These are phyloP conservation scores for Galerina marginata DNA, from an alignment of 768 basidiomycete genomes.

Conservation along the genomic window DNA sequence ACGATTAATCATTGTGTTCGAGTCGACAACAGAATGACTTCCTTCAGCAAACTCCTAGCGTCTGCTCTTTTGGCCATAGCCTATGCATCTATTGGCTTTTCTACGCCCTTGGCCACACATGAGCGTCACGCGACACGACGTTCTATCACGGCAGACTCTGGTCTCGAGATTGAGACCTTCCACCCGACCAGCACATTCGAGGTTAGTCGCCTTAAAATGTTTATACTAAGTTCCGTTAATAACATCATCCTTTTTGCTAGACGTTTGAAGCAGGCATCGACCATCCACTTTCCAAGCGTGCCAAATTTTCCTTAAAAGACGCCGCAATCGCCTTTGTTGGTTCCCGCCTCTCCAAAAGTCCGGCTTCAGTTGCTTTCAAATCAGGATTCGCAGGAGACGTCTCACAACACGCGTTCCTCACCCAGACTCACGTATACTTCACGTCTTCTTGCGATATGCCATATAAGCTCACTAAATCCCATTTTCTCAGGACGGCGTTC, in stretches of 20 bases:
- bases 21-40: constrained; percentile 14
- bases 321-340: constrained; percentile 17
- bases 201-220: constrained; percentile 5
- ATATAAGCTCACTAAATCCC: background rate
- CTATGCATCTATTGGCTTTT: constrained; percentile 16
- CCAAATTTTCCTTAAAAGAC: constrained; percentile 13
- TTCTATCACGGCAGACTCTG: constrained; percentile 23
- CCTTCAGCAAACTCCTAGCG: constrained; percentile 26
- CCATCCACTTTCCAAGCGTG: constrained; percentile 16
- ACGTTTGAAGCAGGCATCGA: constrained; percentile 20
- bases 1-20: too few relatives aligned
- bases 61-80: constrained; percentile 26
- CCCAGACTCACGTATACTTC: constrained; percentile 15
- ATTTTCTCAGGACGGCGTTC: constrained; percentile 33
- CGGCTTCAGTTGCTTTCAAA: constrained; percentile 16
- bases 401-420: constrained; percentile 25
- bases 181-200: constrained; percentile 28
- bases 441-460: background rate
- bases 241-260: background rate
- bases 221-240: too few relatives aligned
- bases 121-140: constrained; percentile 29
- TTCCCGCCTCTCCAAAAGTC: constrained; percentile 13
- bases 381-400: constrained; percentile 33
- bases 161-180: constrained; percentile 28
- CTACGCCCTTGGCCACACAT: constrained; percentile 3